A percentile compares a stretch with the other conserved stretches of the same genome.
Evolutionary conservation across 495 filamentous ascomycete genomes (phyloP).

Genomic region (Penicillium canescens): DNA sequence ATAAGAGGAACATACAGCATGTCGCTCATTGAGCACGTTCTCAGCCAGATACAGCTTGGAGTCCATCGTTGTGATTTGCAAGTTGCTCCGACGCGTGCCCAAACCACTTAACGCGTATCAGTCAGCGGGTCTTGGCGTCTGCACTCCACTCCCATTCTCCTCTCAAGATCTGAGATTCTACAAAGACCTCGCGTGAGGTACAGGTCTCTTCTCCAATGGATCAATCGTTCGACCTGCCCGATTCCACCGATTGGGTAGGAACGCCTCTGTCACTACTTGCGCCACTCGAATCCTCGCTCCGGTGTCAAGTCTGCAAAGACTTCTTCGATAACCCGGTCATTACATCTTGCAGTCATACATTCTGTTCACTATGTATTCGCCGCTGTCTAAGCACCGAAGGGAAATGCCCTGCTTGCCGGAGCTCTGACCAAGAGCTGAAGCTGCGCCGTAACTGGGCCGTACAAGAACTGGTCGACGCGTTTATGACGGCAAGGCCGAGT

Average conservation of each 20-base stretch:
- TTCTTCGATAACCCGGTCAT: slow-evolving; percentile 93
- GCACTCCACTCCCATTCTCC: slow-evolving; percentile 15
- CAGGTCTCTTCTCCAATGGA: slow-evolving; percentile 33
- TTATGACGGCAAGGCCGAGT: slow-evolving; percentile 60
- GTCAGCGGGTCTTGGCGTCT: slow-evolving; percentile 48
- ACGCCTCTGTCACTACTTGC: slow-evolving; percentile 73
- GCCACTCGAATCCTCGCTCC: slow-evolving; percentile 79
- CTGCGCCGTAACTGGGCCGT: slow-evolving; percentile 80
- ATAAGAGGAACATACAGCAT: slow-evolving; percentile 56
- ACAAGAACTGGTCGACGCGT: slow-evolving; percentile 81
- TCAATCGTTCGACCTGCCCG: slow-evolving; percentile 63
- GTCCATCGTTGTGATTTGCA: slow-evolving; percentile 34
- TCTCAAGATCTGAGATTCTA: slow-evolving; percentile 1
- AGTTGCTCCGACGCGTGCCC: slow-evolving; percentile 36
- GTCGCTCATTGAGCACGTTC: slow-evolving; percentile 73
- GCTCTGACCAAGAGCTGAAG: slow-evolving; percentile 75
- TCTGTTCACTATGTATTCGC: slow-evolving; percentile 94
- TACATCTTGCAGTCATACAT: slow-evolving; percentile 92
- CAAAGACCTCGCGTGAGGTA: not conserved
- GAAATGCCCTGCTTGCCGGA: slow-evolving; percentile 83
- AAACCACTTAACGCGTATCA: slow-evolving; percentile 54
- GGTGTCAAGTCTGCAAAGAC: slow-evolving; percentile 97
- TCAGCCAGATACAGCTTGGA: slow-evolving; percentile 73
- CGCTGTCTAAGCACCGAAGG: slow-evolving; percentile 76
- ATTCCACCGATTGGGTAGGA: slow-evolving; percentile 91